A percentile compares a stretch with the other conserved stretches of the same genome.
These are phyloP conservation scores for Besnoitia besnoiti DNA, from an alignment of 169 alveolate genomes.

Conservation along the genomic window DNA sequence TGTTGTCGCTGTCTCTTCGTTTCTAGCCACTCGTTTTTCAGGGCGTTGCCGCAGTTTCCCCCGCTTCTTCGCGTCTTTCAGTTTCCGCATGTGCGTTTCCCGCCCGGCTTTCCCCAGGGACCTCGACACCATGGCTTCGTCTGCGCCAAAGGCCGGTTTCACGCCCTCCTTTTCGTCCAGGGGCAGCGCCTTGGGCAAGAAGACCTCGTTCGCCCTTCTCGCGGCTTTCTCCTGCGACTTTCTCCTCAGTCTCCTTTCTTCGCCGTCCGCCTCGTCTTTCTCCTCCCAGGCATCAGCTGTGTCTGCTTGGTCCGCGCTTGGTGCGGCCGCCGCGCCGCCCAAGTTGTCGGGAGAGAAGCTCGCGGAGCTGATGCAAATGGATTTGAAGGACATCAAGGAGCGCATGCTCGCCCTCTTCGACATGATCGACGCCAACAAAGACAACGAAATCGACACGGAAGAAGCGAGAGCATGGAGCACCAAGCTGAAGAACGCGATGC, in stretches of 20 bases:
- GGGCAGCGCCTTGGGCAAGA: no score
- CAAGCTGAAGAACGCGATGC: conserved; percentile 56
- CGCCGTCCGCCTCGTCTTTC: background rate
- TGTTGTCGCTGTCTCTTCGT: no score
- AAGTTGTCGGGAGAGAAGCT: conserved; percentile 50
- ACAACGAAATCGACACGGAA: conserved; percentile 37
- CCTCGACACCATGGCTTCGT: no score
- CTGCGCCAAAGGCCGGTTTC: no score
- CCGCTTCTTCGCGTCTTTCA: no score
- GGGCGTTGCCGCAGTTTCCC: no score
- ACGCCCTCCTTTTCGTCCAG: no score
- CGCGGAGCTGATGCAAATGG: conserved; percentile 55
- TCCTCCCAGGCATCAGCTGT: background rate
- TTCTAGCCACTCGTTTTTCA: no score
- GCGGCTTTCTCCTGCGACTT: no score
- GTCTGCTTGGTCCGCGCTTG: background rate
- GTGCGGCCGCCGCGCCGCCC: conserved; percentile 4
- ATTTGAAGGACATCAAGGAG: conserved; percentile 26
- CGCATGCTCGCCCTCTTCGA: conserved; percentile 38
- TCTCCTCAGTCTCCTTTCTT: background rate
- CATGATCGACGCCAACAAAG: conserved; percentile 37
- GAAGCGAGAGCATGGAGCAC: conserved; percentile 55
- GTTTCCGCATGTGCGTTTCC: no score
- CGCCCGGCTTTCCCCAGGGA: no score
- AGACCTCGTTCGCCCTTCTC: no score